Percentiles rank a stretch among this genome's conserved stretches.
phyloP scores from a whole-genome alignment of 306 rosid species.

The Medicago lupulina region DNA sequence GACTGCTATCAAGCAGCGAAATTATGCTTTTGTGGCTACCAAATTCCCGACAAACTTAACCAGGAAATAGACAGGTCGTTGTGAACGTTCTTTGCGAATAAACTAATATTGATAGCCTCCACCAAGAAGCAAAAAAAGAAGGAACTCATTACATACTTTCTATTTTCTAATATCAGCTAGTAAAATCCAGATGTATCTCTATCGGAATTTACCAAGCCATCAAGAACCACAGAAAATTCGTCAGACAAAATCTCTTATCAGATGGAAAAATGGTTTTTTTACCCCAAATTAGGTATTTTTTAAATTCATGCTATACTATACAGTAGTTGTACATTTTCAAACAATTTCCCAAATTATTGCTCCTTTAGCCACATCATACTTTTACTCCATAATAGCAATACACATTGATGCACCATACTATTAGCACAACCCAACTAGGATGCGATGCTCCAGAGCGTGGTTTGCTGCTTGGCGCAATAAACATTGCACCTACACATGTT shows the following conservation, averaged over 20 bases:
- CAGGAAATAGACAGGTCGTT: not conserved
- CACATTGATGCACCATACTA: constrained; percentile 7
- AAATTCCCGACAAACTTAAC: constrained; percentile 10
- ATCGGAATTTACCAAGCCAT: constrained; percentile 15
- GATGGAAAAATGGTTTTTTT: not conserved
- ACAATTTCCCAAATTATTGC: constrained; percentile 29
- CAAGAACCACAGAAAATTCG: not conserved
- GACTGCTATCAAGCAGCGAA: constrained; percentile 2
- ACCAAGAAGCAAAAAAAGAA: constrained; percentile 8
- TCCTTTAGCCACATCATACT: constrained; percentile 22
- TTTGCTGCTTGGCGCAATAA: constrained; percentile 28
- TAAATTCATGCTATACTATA: not conserved
- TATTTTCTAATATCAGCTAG: constrained; percentile 6
- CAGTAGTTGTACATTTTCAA: constrained; percentile 9
- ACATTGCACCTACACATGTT: constrained; percentile 17
- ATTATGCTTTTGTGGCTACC: not conserved
- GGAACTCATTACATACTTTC: constrained; percentile 7
- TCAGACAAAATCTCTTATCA: not conserved
- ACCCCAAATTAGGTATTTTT: constrained; percentile 5
- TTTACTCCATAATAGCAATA: constrained; percentile 8
- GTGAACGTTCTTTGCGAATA: not conserved
- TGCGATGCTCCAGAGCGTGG: not conserved
- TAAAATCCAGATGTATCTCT: constrained; percentile 15
- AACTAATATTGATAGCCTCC: constrained; percentile 2
- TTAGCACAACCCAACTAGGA: constrained; percentile 32